Base-by-base conservation (phyloP, 768 basidiomycete genomes). In the Fomitopsis pulvina region DNA sequence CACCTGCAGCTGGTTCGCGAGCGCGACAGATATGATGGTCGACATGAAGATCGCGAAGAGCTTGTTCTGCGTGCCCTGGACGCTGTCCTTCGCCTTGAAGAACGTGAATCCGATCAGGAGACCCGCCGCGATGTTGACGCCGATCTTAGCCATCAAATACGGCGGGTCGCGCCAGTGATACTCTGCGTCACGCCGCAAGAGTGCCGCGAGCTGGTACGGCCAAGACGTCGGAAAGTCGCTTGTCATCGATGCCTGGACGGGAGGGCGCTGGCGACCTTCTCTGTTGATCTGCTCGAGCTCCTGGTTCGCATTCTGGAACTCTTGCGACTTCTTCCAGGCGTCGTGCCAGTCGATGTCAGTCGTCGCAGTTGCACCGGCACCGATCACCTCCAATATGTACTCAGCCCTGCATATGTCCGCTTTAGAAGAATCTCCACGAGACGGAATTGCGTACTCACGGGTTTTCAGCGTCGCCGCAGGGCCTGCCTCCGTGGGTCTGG, bases 401-500 rank as follows among this genome's bases (percentile, higher is more conserved):
- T 75, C 73, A 0, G 73, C 73, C 14, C 73, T 75, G 50, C 10
- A n/a, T 29, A 21, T 16, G 12, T 16, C 20, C 9, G 37, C 10
- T 37, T 43, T 10, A 27, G 18, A 21, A 24, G 4, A 41, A 14
- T 9, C 5, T 26, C 16, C 2, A n/a, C 3, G 14, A 3, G 11
- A 7, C 6, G 21, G 11, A 2, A 29, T 18, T 4, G 8, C 14
- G 16, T 37, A 56, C 66, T 22, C 52, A 68, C 66, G 91, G 89
- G 60, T 94, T 94, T 63, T 83, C 90, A 0, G 74, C 71, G 2
- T 75, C 60, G 0, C 71, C 69, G 52, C 91, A 92, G 16, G 57
- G 58, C 3, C 80, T 70, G 0, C 79, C 81, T 24, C 88, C 87
- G 45, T 81, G 81, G 3, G 60, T 58, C 61, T 89, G 81, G 53